Conservation (phyloP, 441 rosid genomes). For the Erysimum cheiri region DNA sequence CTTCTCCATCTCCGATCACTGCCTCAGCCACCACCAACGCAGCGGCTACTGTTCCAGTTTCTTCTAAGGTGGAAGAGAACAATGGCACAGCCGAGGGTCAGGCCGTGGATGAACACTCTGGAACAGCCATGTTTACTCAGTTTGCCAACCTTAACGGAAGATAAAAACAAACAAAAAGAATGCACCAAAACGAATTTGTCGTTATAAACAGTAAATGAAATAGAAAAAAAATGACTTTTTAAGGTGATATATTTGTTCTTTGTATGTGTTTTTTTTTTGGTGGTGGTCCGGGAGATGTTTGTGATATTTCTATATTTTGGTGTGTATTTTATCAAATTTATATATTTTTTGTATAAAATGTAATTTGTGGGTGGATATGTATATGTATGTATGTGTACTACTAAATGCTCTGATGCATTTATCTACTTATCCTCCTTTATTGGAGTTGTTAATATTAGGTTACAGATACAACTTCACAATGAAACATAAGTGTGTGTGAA, state of each 20-base stretch:
- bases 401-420: constrained; percentile 41
- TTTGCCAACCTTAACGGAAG: constrained; percentile 64
- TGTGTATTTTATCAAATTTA: constrained; percentile 34
- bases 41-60: constrained; percentile 44
- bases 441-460: constrained; percentile 29
- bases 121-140: constrained; percentile 66
- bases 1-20: constrained; percentile 37
- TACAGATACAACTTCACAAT: constrained; percentile 31
- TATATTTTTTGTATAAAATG: constrained; percentile 31
- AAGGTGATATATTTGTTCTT: constrained; percentile 37
- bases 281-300: constrained; percentile 31
- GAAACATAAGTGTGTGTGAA: constrained; percentile 16
- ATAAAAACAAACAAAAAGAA: constrained; percentile 43
- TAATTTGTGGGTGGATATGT: constrained; percentile 40
- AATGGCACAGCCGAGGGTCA: constrained; percentile 50
- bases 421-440: constrained; percentile 33
- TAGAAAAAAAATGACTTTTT: constrained; percentile 17
- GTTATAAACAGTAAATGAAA: constrained; percentile 23
- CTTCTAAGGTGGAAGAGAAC: constrained; percentile 49
- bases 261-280: constrained; percentile 11
- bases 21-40: constrained; percentile 42
- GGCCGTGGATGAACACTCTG: constrained; percentile 60
- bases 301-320: constrained; percentile 32
- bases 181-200: constrained; percentile 27
- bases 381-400: constrained; percentile 34